Evolutionary conservation across 352 stramenopile genomes (phyloP), one percentile per base, ranked within the genome.

Genomic region (Halophytophthora batemanensis): DNA sequence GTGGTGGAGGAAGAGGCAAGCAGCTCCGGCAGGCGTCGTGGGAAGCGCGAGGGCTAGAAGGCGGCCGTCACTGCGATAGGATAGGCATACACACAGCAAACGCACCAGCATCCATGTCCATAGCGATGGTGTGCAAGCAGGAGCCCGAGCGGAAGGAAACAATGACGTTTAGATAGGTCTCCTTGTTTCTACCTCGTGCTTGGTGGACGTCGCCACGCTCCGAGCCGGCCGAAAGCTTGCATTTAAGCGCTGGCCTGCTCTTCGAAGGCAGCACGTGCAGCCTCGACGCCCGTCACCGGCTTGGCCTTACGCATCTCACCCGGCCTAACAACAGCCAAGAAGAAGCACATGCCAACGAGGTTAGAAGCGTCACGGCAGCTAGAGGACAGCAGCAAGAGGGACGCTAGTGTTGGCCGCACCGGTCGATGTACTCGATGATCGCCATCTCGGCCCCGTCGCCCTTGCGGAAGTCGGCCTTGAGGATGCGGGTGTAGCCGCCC

Each of bases 391-490:
- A 35, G 28, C n/a, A n/a, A n/a, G n/a, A n/a, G n/a, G n/a, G n/a
- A n/a, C n/a, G n/a, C n/a, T n/a, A n/a, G n/a, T n/a, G n/a, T n/a
- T n/a, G n/a, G n/a, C 44, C 69, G 38, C 64, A 93, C 85, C 87
- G 82, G 63, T 98, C 96, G 18, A 99, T 89, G 78, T 98, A 99
- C 84, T 99, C 96, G 72, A 99, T 98, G 18, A 98, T 65, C 13
- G 94, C 93, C 96, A 99, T 99, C 48, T 98, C 90, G 50, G 96
- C 95, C 50, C 95, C 95, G 64, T 99, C 96, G 45, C 95, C 95
- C 52, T 77, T 77, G 45, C 96, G 86, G 43, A 91, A 94, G 53
- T 96, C 86, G 25, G 83, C 80, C 76, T 99, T 98, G 54, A 99
- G 65, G 23, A 99, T 86, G 49, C 96, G 82, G 36, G 96, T 99